Conservation (phyloP, 345 rosid genomes). For the Eucalyptus pauciflora region DNA sequence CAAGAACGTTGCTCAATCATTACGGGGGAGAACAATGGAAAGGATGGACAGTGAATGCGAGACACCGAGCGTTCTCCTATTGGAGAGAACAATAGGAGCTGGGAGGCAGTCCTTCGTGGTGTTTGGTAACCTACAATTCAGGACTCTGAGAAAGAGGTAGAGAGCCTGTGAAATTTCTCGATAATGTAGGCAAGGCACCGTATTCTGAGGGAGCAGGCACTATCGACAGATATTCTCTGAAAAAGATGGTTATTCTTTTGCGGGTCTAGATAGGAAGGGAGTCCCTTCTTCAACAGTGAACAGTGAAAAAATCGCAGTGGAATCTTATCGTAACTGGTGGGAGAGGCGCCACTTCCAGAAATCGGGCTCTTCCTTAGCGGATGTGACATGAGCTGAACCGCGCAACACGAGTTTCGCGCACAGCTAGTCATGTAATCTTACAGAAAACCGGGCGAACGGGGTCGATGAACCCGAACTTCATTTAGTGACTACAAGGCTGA, state of each 20-base stretch:
- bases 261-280: background rate
- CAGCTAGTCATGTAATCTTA: background rate
- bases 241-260: background rate
- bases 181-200: background rate
- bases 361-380: background rate
- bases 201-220: background rate
- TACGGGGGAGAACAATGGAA: background rate
- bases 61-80: background rate
- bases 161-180: background rate
- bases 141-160: background rate
- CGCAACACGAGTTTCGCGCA: background rate
- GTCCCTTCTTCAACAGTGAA: background rate
- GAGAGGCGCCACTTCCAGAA: background rate
- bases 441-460: background rate
- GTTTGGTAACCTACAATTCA: background rate
- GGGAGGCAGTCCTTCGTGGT: background rate
- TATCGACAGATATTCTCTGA: background rate
- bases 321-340: background rate
- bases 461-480: background rate
- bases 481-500: background rate
- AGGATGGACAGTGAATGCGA: background rate
- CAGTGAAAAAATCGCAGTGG: background rate
- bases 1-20: background rate
- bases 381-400: background rate
- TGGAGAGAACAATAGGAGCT: background rate